These are phyloP conservation scores for Phaffia tasmanica DNA, from an alignment of 768 basidiomycete species.

Conservation along the genomic window DNA sequence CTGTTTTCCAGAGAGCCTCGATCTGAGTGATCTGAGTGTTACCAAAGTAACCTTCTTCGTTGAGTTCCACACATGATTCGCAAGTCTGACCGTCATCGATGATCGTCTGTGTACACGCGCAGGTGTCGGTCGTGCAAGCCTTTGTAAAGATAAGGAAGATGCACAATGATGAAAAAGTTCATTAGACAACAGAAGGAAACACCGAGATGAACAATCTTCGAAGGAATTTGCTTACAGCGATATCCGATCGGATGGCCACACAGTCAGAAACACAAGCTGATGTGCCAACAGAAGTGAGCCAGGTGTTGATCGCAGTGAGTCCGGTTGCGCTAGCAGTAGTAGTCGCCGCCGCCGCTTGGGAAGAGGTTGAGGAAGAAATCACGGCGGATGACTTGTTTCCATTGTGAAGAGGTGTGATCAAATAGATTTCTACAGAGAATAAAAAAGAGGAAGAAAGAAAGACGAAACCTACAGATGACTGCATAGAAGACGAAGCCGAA, in stretches of 20 bases:
- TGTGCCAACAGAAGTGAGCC: constrained; percentile 8
- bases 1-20: constrained; percentile 8
- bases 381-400: no score
- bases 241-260: constrained; percentile 3
- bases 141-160: not conserved
- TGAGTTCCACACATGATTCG: constrained; percentile 13
- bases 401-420: not conserved
- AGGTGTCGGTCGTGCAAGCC: constrained; percentile 16
- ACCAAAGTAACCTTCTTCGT: constrained; percentile 7
- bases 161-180: not conserved
- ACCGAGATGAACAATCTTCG: not conserved
- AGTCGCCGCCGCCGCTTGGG: not conserved
- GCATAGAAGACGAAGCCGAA: not conserved
- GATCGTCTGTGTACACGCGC: constrained; percentile 13
- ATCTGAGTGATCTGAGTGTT: constrained; percentile 6
- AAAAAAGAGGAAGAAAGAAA: not conserved
- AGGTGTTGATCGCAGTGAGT: constrained; percentile 1
- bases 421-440: no score
- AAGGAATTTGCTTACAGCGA: not conserved
- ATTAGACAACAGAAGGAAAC: not conserved
- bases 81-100: constrained; percentile 16
- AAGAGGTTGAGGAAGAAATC: not conserved
- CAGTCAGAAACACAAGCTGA: constrained; percentile 14
- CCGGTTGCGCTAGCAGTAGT: not conserved
- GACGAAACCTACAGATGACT: not conserved